Evolutionary conservation across 306 rosid species (phyloP).

Genomic region (Chamaecrista fasciculata): DNA sequence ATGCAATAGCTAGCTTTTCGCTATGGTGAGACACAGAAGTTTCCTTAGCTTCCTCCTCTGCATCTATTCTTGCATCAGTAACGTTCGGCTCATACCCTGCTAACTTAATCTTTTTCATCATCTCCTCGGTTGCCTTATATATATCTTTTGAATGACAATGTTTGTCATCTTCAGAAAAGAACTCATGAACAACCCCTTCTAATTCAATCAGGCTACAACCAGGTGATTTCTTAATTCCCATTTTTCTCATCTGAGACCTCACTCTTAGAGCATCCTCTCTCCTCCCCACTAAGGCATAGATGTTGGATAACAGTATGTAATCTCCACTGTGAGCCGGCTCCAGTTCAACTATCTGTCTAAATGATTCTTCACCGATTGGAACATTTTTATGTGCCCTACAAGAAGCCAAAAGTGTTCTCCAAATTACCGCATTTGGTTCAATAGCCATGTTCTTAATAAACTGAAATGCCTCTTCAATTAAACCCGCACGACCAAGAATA

Average conservation of each 20-base stretch:
- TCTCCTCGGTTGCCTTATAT: conserved; percentile 47
- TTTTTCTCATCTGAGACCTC: conserved; percentile 50
- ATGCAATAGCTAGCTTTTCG: conserved; percentile 70
- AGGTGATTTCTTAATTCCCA: conserved; percentile 52
- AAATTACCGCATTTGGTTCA: conserved; percentile 52
- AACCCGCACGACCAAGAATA: conserved; percentile 60
- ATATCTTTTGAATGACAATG: conserved; percentile 50
- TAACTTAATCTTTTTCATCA: conserved; percentile 46
- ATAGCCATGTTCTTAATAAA: conserved; percentile 52
- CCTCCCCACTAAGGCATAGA: conserved; percentile 52
- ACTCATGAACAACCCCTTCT: conserved; percentile 52
- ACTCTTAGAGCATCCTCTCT: conserved; percentile 45
- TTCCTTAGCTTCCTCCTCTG: conserved; percentile 57
- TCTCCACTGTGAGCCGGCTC: conserved; percentile 64
- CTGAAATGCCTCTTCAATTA: conserved; percentile 52
- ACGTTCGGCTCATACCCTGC: conserved; percentile 57
- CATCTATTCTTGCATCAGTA: conserved; percentile 59
- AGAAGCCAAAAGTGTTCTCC: conserved; percentile 70
- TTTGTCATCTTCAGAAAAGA: conserved; percentile 53
- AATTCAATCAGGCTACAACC: conserved; percentile 64
- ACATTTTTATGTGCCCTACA: conserved; percentile 53
- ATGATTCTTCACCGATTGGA: conserved; percentile 50
- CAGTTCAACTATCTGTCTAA: conserved; percentile 38
- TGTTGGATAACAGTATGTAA: conserved; percentile 57
- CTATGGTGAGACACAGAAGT: conserved; percentile 61